phyloP scores from a whole-genome alignment of 331 rosid genomes.

The Quercus phellos region DNA sequence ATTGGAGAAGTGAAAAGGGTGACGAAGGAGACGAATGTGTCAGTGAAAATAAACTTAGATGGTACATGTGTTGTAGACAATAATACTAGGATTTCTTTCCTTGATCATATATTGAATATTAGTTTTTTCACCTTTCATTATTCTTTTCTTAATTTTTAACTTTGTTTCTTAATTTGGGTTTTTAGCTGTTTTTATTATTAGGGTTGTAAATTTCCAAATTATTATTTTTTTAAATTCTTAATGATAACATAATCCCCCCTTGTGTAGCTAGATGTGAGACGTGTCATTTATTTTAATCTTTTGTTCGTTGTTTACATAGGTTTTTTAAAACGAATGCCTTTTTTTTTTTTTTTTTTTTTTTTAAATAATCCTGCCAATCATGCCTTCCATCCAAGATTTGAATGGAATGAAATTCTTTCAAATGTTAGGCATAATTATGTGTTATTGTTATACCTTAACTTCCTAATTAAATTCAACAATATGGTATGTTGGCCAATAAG shows the following conservation, averaged over 20 bases:
- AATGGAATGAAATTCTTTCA: no score
- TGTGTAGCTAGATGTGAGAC: not conserved
- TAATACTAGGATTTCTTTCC: slow-evolving; percentile 80
- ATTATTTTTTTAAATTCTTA: not conserved
- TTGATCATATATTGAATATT: slow-evolving; percentile 93
- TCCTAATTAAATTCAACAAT: no score
- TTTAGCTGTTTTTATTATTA: not conserved
- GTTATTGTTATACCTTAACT: no score
- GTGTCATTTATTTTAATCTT: no score
- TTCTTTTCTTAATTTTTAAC: not conserved
- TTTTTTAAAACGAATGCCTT: no score
- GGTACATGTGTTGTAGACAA: slow-evolving; percentile 74
- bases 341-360: no score
- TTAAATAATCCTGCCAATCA: no score
- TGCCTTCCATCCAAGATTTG: no score
- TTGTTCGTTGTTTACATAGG: no score
- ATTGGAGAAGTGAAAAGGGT: slow-evolving; percentile 82
- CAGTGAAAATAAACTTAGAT: slow-evolving; percentile 75
- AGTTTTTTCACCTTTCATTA: not conserved
- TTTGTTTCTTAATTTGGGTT: not conserved
- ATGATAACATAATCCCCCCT: no score
- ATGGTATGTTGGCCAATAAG: no score
- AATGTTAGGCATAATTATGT: no score
- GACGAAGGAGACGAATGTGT: slow-evolving; percentile 77
- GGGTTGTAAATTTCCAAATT: not conserved